Base-by-base conservation (phyloP, 1,139 yeast genomes). In the Yamadazyma songkhlaensis region DNA sequence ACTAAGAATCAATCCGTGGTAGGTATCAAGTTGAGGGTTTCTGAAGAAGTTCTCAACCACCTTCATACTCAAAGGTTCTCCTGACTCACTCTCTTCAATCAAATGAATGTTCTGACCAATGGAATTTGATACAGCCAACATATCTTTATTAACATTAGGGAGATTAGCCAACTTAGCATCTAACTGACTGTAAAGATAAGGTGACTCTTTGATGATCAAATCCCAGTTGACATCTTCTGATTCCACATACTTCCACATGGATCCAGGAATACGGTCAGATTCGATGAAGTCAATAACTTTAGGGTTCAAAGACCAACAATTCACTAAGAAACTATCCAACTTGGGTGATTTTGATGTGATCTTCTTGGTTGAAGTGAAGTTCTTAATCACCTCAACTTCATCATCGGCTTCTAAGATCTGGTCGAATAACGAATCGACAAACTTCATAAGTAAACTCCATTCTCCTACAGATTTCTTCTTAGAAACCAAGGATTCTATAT, bases 41-140 rank as follows among this genome's bases (percentile, higher is more conserved):
- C 13, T 30, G 10, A 10, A 17, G 6, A 34, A 12, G 7, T 38
- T 21, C 17, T 25, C 34, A 3, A 38, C n/a, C 2, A 30, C 12
- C 15, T 37, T 33, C 7, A 28, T 2, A 11, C 9, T 29, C 22
- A 34, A 31, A 3, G 31, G 23, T 9, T 17, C 25, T 23, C 39
- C 28, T 8, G 10, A 6, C 13, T 39, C 27, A 3, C 37, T 37
- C 1, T 48, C 48, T 2, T 47, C 34, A 9, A 72, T 45, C 22
- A 77, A 48, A 42, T 62, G 67, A 1, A 69, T 55, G 36, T 66
- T 69, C 20, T 62, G 60, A 12, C 61, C 70, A 34, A 78, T 49
- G 2, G 78, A 67, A 45, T 74, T 76, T 0, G 78, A 70, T 21
- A 77, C 52, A 0, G 81, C 53, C 21, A 77, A 46, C 9, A 52